Base-by-base conservation (phyloP, 2,329 filamentous ascomycete species). In the Exserohilum rostratum region DNA sequence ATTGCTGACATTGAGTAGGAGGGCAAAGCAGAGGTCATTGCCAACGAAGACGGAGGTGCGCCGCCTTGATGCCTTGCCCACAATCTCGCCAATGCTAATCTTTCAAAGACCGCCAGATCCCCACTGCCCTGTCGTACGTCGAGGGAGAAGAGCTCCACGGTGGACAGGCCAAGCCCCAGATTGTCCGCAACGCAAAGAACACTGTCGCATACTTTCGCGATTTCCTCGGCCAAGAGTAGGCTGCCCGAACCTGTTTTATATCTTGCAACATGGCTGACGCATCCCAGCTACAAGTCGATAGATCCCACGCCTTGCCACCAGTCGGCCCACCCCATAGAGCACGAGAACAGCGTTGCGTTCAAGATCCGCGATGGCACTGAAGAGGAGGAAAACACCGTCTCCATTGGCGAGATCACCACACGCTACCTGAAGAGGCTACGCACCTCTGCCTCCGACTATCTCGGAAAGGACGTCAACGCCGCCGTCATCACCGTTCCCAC, bases 111-210 rank as follows among this genome's bases (percentile, higher is more conserved):
- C 93, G 95, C 77, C 93, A 98, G 78, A 99, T 99, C 64, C 95
- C 95, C 64, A 91, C 92, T 38, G 87, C 96, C 67, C 83, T 99
- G 68, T 97, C 95, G 33, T 99, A 99, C 76, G 89, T 96, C 71
- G 89, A 93, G 50, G 95, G 93, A 64, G 95, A 99, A 74, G 93
- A 99, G 80, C 97, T 96, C 79, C 93, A 96, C 73, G 95, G 95
- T 70, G 88, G 90, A 63, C 93, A 99, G 80, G 95, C 93, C 70
- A 99, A 98, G 85, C 83, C 85, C 62, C 93, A 98, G 80, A 86
- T 98, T 55, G 85, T 98, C 65, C 90, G 95, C 73, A 98, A 99
- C 79, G 84, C 91, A 62, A 85, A 86, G 76, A 98, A 98, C 83
- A 97, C 95, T 18, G 85, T 97, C 72, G 90, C 91, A 74, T 96